These are phyloP conservation scores for Coriaria nepalensis DNA, from an alignment of 306 rosid genomes.

Conservation along the genomic window DNA sequence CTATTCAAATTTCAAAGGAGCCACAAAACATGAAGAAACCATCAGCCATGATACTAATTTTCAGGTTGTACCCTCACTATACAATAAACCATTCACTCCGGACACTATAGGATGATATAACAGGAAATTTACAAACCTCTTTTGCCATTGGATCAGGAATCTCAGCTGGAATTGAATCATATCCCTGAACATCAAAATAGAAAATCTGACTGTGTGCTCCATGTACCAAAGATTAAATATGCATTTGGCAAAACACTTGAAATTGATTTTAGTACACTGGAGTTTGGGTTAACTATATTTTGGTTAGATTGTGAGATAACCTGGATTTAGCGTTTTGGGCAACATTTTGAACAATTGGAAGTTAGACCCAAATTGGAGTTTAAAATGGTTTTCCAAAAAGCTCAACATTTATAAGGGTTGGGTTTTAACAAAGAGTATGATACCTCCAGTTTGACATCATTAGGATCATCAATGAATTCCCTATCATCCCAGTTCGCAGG, in stretches of 20 bases:
- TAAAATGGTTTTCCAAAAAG: no score
- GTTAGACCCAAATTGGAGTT: no score
- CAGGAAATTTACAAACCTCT: conserved; percentile 33
- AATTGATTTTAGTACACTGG: no score
- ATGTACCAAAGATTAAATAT: no score
- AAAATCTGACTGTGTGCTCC: background rate
- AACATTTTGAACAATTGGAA: no score
- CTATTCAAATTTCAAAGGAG: conserved; percentile 25
- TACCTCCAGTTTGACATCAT: conserved; percentile 72
- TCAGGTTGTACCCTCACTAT: no score
- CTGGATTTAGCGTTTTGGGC: no score
- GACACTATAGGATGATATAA: background rate
- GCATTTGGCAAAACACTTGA: no score
- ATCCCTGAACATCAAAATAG: conserved; percentile 44
- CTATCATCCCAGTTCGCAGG: conserved; percentile 93
- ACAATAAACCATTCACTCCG: no score
- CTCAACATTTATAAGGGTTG: no score
- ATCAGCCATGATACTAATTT: background rate
- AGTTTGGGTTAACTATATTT: no score
- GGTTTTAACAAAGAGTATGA: background rate
- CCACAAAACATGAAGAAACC: background rate
- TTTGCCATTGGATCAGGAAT: conserved; percentile 82
- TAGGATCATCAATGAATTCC: conserved; percentile 81
- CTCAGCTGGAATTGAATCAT: conserved; percentile 66
- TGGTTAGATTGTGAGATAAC: no score